Base-by-base conservation (phyloP, 768 basidiomycete species). In the Psilocybe cyanescens region DNA sequence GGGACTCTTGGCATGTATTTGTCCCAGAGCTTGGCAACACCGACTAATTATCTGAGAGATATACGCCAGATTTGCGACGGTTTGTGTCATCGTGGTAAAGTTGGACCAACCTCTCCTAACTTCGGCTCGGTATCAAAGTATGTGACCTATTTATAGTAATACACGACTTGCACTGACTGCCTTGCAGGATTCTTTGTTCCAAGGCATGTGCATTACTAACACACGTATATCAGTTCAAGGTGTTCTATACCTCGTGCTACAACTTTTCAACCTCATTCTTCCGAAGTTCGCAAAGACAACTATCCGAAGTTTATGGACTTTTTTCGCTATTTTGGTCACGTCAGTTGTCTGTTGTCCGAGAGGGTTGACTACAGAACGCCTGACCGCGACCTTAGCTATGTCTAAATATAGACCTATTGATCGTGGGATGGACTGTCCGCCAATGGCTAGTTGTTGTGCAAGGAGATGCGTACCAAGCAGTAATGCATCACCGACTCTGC, bases 211-310 rank as follows among this genome's bases (percentile, higher is more conserved):
- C 17, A 12, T 55, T 29, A 24, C 24, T 24, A 17, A 14, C 12
- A 47, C 37, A 44, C 24, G 31, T 44, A 59, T 52, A 16, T 41
- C 24, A 16, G 37, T 37, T 45, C 39, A 33, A 53, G 51, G 31
- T 29, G 50, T 59, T 44, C 39, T 53, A 44, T 41, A 58, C 57
- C 57, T 62, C 57, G 61, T 62, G 61, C 57, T 55, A 29, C 50
- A 16, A 29, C 4, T 37, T 24, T 44, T 55, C 45, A 41, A 35
- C 16, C 45, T 59, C 58, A 54, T 69, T 67, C 59, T 62, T 68
- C 66, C 68, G 66, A 69, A 65, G 64, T 65, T 69, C 59, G 39
- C 54, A 64, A 63, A 53, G 62, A 62, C 58, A 68, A 66, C 59
- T 66, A 63, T 30, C 67, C 63, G 68, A 67, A 57, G 66, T 68